These are phyloP conservation scores for Chalciporus chontae DNA, from an alignment of 768 basidiomycete genomes.

Conservation along the genomic window DNA sequence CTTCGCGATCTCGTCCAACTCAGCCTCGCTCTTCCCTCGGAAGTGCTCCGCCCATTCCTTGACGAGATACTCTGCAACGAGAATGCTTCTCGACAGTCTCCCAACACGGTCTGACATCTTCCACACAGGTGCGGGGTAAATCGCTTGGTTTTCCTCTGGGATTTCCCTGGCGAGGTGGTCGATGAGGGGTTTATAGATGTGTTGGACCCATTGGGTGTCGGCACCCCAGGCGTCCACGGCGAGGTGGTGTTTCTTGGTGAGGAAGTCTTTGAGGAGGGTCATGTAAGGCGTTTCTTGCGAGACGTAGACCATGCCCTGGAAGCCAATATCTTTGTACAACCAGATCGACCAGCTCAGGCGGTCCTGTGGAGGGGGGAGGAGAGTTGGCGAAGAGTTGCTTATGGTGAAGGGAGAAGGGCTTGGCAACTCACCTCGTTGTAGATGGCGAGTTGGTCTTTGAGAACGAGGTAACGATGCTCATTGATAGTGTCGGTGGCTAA, in stretches of 20 bases:
- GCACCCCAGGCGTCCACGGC: constrained; percentile 80
- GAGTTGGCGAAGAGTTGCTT: too few species aligned
- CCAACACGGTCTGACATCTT: constrained; percentile 51
- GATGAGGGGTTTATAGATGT: constrained; percentile 63
- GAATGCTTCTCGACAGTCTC: constrained; percentile 60
- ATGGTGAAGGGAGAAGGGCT: too few species aligned
- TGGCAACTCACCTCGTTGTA: constrained; percentile 50
- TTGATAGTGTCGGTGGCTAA: constrained; percentile 64
- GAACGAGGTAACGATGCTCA: constrained; percentile 55
- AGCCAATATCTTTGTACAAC: constrained; percentile 86
- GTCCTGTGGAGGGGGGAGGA: constrained; percentile 35
- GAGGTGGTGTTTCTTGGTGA: constrained; percentile 74
- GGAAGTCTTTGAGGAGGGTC: constrained; percentile 62
- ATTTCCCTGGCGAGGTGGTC: constrained; percentile 59
- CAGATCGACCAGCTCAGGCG: constrained; percentile 80
- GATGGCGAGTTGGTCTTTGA: constrained; percentile 70
- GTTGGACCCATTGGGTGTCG: constrained; percentile 51
- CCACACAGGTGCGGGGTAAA: constrained; percentile 68
- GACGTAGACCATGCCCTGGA: constrained; percentile 81
- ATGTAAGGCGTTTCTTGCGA: constrained; percentile 69
- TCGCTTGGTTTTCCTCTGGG: constrained; percentile 44
- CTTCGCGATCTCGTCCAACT: constrained; percentile 71
- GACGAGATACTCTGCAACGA: constrained; percentile 68
- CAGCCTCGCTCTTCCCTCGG: constrained; percentile 49
- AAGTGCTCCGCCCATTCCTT: constrained; percentile 75